Base-by-base conservation (phyloP, 768 basidiomycete genomes). In the Leucosporidium creatinivorum region DNA sequence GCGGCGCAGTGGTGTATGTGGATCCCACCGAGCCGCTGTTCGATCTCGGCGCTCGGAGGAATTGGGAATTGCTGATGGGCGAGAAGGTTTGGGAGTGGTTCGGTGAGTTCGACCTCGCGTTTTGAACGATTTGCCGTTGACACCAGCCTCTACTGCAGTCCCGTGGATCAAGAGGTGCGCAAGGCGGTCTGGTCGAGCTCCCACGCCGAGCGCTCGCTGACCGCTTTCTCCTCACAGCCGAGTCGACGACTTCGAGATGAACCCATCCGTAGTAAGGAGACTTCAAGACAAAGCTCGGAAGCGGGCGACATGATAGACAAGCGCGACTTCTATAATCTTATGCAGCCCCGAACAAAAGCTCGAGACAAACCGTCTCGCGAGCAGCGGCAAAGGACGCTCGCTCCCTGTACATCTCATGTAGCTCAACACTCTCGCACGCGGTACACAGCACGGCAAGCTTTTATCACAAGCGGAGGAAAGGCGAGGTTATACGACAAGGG, bases 1-100 rank as follows among this genome's bases (percentile, higher is more conserved):
- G 49, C n/a, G 63, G 66, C 17, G 60, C 59, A 3, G 36, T 65
- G 7, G 55, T 71, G 0, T 10, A 50, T 9, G 63, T 71, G 25
- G 66, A 71, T 7, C 66, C 69, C 0, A 52, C 55, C 30, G 15
- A 39, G 1, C 63, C 63, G 10, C 51, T 71, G 9, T 71, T 44
- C 48, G 69, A 71, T 49, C 52, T 67, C n/a, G 69, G 69, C 1
- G 21, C 56, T n/a, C 47, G 8, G 23, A 31, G 59, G 63, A 71
- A 71, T 39, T 62, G 60, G 66, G n/a, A 39, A n/a, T 47, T 26
- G 19, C 8, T 62, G 50, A 67, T 71, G 63, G 69, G 69, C 0
- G 18, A 33, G 26, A 23, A 17, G 13, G 65, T 63, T 63, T 65
- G 66, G 66, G 12, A 67, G 47, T 71, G 69, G 69, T 50, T 62